These are phyloP conservation scores for Babesia caballi DNA, from an alignment of 169 alveolate species.

Conservation along the genomic window DNA sequence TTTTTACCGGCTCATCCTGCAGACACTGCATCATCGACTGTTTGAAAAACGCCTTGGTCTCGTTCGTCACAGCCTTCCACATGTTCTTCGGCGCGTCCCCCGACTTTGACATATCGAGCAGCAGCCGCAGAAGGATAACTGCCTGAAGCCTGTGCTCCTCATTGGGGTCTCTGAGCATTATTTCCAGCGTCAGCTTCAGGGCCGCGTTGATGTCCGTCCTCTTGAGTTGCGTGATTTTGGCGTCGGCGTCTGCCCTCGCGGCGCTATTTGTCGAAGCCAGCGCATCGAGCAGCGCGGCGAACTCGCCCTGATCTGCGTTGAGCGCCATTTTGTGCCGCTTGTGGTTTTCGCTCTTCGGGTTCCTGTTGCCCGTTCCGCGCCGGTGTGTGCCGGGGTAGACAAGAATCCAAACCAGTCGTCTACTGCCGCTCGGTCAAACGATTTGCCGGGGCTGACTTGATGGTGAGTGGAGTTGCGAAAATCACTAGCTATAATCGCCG, in stretches of 20 bases:
- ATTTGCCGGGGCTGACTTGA: neutral
- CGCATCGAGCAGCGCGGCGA: constrained; percentile 71
- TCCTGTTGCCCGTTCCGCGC: neutral
- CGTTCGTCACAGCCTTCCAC: constrained; percentile 65
- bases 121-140: constrained; percentile 64
- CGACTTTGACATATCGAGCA: constrained; percentile 67
- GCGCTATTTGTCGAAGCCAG: constrained; percentile 69
- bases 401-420: neutral
- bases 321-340: constrained; percentile 8
- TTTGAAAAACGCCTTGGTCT: constrained; percentile 63
- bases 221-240: constrained; percentile 64
- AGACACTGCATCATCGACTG: constrained; percentile 65
- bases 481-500: no score
- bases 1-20: constrained; percentile 63
- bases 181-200: constrained; percentile 64
- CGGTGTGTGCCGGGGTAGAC: constrained; percentile 32
- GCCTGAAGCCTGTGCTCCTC: constrained; percentile 74
- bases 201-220: constrained; percentile 66
- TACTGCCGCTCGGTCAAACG: neutral
- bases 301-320: constrained; percentile 41
- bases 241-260: constrained; percentile 72
- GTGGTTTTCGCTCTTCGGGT: neutral
- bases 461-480: neutral
- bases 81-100: constrained; percentile 59
- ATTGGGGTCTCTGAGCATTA: constrained; percentile 66